phyloP scores from a whole-genome alignment of 208 protist species.

The Leishmania arabica region DNA sequence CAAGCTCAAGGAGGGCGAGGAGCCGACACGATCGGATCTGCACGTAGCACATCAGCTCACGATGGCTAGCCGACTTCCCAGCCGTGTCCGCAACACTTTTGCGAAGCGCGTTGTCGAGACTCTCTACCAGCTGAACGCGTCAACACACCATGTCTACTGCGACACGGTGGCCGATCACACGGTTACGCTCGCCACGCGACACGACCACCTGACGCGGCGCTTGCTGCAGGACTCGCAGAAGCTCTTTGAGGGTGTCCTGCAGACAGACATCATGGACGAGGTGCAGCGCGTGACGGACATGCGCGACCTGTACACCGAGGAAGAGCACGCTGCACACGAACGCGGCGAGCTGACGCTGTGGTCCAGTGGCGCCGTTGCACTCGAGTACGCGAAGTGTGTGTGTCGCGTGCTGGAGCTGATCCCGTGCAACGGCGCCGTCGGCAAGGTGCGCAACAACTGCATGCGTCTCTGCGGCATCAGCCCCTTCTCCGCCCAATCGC shows the following conservation, averaged over 20 bases:
- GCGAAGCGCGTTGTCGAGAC: conserved; percentile 29
- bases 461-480: conserved; percentile 86
- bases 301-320: conserved; percentile 59
- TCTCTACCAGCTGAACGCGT: conserved; percentile 22
- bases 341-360: conserved; percentile 18
- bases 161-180: conserved; percentile 57
- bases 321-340: conserved; percentile 36
- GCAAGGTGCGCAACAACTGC: conserved; percentile 86
- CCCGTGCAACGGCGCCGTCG: conserved; percentile 64
- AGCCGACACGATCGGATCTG: conserved; percentile 30
- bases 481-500: conserved; percentile 80
- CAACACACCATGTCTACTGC: conserved; percentile 32
- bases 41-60: conserved; percentile 48
- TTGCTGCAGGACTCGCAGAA: conserved; percentile 36
- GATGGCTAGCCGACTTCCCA: conserved; percentile 53
- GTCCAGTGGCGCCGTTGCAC: conserved; percentile 51
- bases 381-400: conserved; percentile 85
- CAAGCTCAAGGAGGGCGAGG: conserved; percentile 26
- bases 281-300: conserved; percentile 65
- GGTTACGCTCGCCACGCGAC: conserved; percentile 69
- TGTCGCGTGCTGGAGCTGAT: conserved; percentile 74
- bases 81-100: conserved; percentile 38
- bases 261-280: conserved; percentile 82
- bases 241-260: conserved; percentile 59
- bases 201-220: conserved; percentile 53